Conservation (phyloP, 2,329 filamentous ascomycete species). For the Periconia macrospinosa region DNA sequence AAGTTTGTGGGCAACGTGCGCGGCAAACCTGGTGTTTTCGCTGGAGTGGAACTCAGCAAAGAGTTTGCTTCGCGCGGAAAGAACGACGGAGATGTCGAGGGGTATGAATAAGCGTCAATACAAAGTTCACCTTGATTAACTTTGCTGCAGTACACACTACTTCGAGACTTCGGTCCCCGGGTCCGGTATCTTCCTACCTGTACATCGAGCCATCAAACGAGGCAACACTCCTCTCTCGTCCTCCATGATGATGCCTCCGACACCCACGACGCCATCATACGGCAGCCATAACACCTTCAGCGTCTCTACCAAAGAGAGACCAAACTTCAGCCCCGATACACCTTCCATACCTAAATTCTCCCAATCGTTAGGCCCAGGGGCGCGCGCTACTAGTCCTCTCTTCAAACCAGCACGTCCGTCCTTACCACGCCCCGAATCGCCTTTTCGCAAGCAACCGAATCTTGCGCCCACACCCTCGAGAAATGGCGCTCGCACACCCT, state of each 20-base stretch:
- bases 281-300: conserved; percentile 60
- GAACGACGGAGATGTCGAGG: conserved; percentile 95
- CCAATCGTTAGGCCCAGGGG: conserved; percentile 77
- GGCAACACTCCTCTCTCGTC: conserved; percentile 55
- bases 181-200: conserved; percentile 89
- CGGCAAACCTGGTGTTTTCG: conserved; percentile 89
- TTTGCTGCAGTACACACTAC: conserved; percentile 60
- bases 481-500: conserved; percentile 57
- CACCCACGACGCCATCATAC: conserved; percentile 71
- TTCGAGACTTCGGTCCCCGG: conserved; percentile 78
- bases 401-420: conserved; percentile 73
- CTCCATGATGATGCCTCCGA: conserved; percentile 44
- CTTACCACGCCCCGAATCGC: conserved; percentile 85
- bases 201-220: conserved; percentile 75
- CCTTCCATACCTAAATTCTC: conserved; percentile 78
- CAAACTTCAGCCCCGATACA: conserved; percentile 47
- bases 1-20: conserved; percentile 85
- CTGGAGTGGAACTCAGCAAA: conserved; percentile 82
- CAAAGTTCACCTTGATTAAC: conserved; percentile 7
- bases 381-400: conserved; percentile 69
- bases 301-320: conserved; percentile 57
- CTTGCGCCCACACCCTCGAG: conserved; percentile 55
- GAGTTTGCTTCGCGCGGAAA: conserved; percentile 85
- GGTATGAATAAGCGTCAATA: conserved; percentile 57
- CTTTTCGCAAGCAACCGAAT: conserved; percentile 63